Conservation (phyloP, 176 grass and related monocot genomes). For the Ensete glaucum region DNA sequence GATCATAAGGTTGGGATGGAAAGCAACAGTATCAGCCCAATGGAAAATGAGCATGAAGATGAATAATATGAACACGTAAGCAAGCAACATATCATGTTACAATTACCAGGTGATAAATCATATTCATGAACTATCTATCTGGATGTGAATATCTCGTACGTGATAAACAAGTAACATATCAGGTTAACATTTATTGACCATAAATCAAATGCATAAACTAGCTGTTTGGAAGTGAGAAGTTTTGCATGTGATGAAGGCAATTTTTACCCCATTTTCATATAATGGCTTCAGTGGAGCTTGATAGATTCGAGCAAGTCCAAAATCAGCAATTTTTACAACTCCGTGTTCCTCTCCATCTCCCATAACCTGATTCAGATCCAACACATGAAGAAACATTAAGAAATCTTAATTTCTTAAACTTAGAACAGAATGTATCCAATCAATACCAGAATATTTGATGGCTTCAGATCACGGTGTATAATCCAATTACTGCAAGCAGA, state of each 20-base stretch:
- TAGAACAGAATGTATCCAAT: background rate
- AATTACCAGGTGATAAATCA: background rate
- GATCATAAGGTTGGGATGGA: too few species aligned
- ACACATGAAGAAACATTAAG: slow-evolving; percentile 4
- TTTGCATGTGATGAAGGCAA: background rate
- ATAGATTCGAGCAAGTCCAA: slow-evolving; percentile 98
- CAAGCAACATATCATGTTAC: background rate
- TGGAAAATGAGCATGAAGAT: background rate
- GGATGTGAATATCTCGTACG: too few species aligned
- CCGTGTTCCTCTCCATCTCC: slow-evolving; percentile 97
- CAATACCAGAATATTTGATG: slow-evolving; percentile 95
- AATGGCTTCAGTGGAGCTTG: slow-evolving; percentile 98
- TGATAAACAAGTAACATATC: background rate
- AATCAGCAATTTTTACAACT: slow-evolving; percentile 95
- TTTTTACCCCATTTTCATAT: slow-evolving; percentile 81
- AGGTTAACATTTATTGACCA: background rate
- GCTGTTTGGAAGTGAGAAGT: background rate
- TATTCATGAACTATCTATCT: background rate
- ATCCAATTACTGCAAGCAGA: slow-evolving; percentile 81
- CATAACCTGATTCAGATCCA: slow-evolving; percentile 58
- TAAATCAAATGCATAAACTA: background rate
- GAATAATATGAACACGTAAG: background rate
- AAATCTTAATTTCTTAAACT: slow-evolving; percentile 5
- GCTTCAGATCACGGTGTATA: slow-evolving; percentile 95
- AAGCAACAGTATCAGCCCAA: too few species aligned